Percentiles rank a stretch among this genome's conserved stretches.
Evolutionary conservation across 1,284 basidiomycete species (phyloP).

Genomic region (Ceratobasidium sp.): DNA sequence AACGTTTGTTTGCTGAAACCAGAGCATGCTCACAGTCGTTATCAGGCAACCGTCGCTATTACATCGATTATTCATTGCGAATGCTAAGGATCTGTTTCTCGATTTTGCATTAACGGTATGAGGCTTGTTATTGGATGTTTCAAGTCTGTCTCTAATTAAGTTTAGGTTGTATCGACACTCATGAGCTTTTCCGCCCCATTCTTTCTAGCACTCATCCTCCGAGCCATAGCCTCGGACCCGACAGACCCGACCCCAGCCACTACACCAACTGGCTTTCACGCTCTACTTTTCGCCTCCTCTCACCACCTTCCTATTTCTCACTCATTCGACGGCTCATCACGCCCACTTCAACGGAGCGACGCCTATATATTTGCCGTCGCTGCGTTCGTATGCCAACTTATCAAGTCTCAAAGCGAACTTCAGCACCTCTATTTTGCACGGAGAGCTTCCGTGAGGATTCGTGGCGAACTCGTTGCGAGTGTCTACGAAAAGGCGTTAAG

Average conservation of each 20-base stretch:
- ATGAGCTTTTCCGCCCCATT: slow-evolving; percentile 41
- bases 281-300: background rate
- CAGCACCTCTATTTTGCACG: slow-evolving; percentile 43
- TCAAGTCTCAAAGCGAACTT: slow-evolving; percentile 43
- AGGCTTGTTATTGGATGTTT: background rate
- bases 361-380: slow-evolving; percentile 44
- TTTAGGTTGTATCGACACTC: slow-evolving; percentile 20
- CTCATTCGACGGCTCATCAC: background rate
- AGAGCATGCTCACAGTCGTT: too few species aligned
- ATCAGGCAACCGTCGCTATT: slow-evolving; percentile 31
- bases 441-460: slow-evolving; percentile 20
- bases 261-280: background rate
- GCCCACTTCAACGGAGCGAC: slow-evolving; percentile 11
- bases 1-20: background rate
- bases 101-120: slow-evolving; percentile 26
- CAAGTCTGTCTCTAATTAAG: background rate
- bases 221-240: slow-evolving; percentile 4
- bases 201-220: slow-evolving; percentile 25
- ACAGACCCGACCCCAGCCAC: background rate
- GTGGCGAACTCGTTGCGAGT: slow-evolving; percentile 41
- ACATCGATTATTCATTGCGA: slow-evolving; percentile 31
- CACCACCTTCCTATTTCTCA: background rate
- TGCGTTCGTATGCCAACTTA: slow-evolving; percentile 40
- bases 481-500: slow-evolving; percentile 46
- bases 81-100: slow-evolving; percentile 44